Base-by-base conservation (phyloP, 768 basidiomycete genomes). In the Imleria badia region DNA sequence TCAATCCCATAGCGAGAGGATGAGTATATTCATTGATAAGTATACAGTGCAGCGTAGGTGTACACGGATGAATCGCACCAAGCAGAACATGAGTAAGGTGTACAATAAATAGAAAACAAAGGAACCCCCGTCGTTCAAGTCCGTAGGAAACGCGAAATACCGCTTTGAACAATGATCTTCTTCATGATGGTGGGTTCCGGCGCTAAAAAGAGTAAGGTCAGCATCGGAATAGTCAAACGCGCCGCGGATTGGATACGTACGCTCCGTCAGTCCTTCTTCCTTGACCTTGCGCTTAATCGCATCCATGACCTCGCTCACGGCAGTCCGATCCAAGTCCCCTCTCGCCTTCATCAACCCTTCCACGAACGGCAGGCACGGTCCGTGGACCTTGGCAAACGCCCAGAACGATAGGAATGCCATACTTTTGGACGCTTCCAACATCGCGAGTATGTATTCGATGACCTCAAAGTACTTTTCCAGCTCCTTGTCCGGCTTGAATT, bases 401-500 rank as follows among this genome's bases (percentile, higher is more conserved):
- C 91, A 97, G 72, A 89, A 97, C 12, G 94, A 94, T 51, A 98
- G 75, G 77, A 96, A 96, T 3, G 87, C 86, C 72, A 98, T 83
- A 57, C 89, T 88, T 74, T 89, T 89, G 39, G 89, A 91, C 2
- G 95, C 91, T 55, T 91, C 87, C 33, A 97, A 74, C 67, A 98
- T 80, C 5, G 85, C 78, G 22, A 93, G 76, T 36, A 94, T 81
- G 77, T 87, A 78, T 69, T 98, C 93, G 51, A 98, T 71, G 34
- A 98, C 85, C 64, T 93, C 89, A 59, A 99, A 93, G 59, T 85
- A 82, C 33, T 75, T 72, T 65, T 96, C 91, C 23, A 98, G 77
- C 56, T 95, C 94, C 65, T 87, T 80, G 17, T 83, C 77, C 6
- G 83, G 81, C 66, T 94, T 93, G 64, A 89, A 80, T 9, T 81